Conservation (phyloP, 2,329 filamentous ascomycete species). For the Aspergillus ochraceus region DNA sequence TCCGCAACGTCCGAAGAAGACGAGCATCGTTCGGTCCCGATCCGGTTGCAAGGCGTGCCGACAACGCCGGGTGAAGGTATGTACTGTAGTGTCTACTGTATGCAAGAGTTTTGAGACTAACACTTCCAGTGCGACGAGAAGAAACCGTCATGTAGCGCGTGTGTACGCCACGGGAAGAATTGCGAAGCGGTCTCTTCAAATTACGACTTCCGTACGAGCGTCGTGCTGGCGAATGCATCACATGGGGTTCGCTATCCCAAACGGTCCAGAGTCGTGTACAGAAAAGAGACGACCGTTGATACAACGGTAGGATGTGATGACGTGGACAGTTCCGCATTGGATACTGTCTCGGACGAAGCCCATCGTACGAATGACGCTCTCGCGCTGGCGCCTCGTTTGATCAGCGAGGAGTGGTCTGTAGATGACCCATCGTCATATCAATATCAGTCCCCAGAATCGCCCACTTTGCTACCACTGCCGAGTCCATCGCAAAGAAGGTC, state of each 20-base stretch:
- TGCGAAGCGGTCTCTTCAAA: constrained; percentile 15
- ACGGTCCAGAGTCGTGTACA: too few species aligned
- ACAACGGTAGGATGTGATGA: too few species aligned
- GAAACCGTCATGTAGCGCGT: constrained; percentile 25
- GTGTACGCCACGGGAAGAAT: constrained; percentile 17
- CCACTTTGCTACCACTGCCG: too few species aligned
- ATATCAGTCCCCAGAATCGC: too few species aligned
- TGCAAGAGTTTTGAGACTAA: not conserved
- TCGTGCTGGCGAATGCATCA: not conserved
- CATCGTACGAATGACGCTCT: too few species aligned
- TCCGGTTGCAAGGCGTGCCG: constrained; percentile 21
- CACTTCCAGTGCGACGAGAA: constrained; percentile 6
- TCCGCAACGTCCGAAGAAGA: constrained; percentile 18
- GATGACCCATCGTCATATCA: too few species aligned
- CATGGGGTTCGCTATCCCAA: not conserved
- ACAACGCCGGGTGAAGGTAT: constrained; percentile 17
- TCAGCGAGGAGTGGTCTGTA: too few species aligned
- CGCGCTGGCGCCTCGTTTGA: too few species aligned
- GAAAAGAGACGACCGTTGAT: too few species aligned
- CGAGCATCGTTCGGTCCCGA: constrained; percentile 21
- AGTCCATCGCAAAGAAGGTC: too few species aligned
- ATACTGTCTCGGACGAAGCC: too few species aligned
- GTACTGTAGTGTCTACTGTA: not conserved
- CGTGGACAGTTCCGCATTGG: too few species aligned
- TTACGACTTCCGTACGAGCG: constrained; percentile 15